Evolutionary conservation across 1,284 basidiomycete genomes (phyloP).

Genomic region (Melampsora occidentalis): DNA sequence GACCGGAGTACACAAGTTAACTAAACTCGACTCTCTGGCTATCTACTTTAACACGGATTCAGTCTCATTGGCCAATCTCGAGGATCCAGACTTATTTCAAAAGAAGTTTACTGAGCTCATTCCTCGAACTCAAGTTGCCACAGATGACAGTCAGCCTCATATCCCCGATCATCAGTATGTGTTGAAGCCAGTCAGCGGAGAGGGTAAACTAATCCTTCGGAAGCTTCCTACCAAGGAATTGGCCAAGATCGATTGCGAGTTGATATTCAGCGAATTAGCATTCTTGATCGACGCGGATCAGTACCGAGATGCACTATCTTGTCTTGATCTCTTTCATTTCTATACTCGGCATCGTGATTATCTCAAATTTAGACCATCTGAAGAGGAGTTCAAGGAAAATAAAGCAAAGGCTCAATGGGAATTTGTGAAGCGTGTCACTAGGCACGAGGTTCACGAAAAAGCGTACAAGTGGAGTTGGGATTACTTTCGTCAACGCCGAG

Average conservation of each 20-base stretch:
- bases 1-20: conserved; percentile 90
- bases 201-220: conserved; percentile 84
- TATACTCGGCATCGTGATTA: conserved; percentile 89
- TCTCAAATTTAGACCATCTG: conserved; percentile 63
- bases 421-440: conserved; percentile 79
- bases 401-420: conserved; percentile 69
- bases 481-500: conserved; percentile 81
- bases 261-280: conserved; percentile 91
- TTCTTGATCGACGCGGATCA: conserved; percentile 90
- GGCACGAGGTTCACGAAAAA: conserved; percentile 80
- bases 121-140: conserved; percentile 47
- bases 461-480: conserved; percentile 86
- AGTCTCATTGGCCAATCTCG: conserved; percentile 68
- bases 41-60: conserved; percentile 96
- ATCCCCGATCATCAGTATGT: conserved; percentile 80
- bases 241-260: conserved; percentile 82
- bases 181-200: conserved; percentile 90
- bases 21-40: conserved; percentile 80
- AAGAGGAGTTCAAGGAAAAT: conserved; percentile 65
- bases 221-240: conserved; percentile 68
- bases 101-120: conserved; percentile 72
- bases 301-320: conserved; percentile 88
- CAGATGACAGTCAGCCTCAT: conserved; percentile 36
- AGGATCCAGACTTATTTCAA: conserved; percentile 58
- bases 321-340: conserved; percentile 96